Percentiles rank a stretch among this genome's conserved stretches.
phyloP scores from a whole-genome alignment of 495 filamentous ascomycete species.

The Parathielavia appendiculata region DNA sequence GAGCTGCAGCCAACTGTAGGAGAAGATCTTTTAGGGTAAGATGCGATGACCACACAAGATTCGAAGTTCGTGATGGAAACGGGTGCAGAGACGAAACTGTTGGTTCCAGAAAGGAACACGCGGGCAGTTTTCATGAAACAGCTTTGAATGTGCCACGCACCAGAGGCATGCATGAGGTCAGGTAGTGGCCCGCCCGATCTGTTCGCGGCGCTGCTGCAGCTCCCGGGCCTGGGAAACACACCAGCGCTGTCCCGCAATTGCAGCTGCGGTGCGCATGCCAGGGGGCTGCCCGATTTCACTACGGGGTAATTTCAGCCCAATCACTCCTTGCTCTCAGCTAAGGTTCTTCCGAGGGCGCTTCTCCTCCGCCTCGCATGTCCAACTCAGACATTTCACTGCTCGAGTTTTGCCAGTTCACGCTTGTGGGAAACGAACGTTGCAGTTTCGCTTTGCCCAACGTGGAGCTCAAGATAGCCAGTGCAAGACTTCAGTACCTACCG shows the following conservation, averaged over 20 bases:
- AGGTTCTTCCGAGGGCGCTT: conserved; percentile 3
- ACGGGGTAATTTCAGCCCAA: conserved; percentile 2
- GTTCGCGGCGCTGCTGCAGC: not conserved
- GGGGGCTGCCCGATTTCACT: not conserved
- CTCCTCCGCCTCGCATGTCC: conserved; percentile 12
- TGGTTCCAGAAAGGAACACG: not conserved
- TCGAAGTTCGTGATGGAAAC: not conserved
- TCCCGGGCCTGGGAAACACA: not conserved
- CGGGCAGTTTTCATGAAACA: conserved; percentile 1
- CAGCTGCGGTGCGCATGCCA: conserved; percentile 9
- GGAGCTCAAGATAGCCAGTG: conserved; percentile 1
- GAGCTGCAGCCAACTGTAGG: not conserved
- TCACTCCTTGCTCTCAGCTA: conserved; percentile 12
- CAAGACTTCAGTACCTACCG: no score
- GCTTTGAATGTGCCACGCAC: not conserved
- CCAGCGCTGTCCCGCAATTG: not conserved
- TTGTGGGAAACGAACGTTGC: conserved; percentile 8
- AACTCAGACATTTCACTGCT: conserved; percentile 7
- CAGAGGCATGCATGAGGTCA: not conserved
- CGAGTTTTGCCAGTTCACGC: conserved; percentile 9
- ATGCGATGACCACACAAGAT: not conserved
- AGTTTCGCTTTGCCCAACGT: conserved; percentile 6
- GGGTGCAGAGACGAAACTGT: not conserved
- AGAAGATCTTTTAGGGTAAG: not conserved
- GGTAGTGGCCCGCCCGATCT: conserved; percentile 9